A percentile compares a stretch with the other conserved stretches of the same genome.
Conservation (phyloP, 306 rosid genomes). For the Ammopiptanthus mongolicus region DNA sequence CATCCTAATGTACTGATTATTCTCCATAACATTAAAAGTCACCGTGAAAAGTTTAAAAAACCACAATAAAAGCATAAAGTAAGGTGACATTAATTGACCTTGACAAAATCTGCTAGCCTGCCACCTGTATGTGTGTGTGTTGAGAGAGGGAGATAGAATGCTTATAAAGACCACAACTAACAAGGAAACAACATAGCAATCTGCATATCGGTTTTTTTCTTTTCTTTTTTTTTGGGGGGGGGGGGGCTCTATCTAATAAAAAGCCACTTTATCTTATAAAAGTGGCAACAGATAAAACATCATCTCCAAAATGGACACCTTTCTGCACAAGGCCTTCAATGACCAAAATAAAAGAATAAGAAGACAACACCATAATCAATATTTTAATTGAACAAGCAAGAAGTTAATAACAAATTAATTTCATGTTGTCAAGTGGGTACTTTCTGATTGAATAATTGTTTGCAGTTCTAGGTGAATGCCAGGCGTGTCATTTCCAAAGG, state of each 20-base stretch:
- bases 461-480: background rate
- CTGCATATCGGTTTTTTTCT: too few species aligned
- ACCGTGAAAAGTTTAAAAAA: background rate
- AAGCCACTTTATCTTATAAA: too few species aligned
- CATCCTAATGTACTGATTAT: background rate
- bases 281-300: too few species aligned
- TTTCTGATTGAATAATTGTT: background rate
- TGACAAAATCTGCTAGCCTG: background rate
- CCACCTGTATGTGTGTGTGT: background rate
- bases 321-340: too few species aligned
- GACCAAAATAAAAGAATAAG: background rate
- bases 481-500: background rate
- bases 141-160: background rate
- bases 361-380: background rate
- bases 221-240: too few species aligned
- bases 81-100: background rate
- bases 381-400: background rate
- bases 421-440: background rate
- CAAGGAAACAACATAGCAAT: background rate
- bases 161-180: background rate
- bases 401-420: background rate
- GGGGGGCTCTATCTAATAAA: too few species aligned
- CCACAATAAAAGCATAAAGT: background rate
- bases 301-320: too few species aligned
- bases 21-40: background rate